Evolutionary conservation across 441 rosid genomes (phyloP).

Genomic region (Gossypium trilobum): DNA sequence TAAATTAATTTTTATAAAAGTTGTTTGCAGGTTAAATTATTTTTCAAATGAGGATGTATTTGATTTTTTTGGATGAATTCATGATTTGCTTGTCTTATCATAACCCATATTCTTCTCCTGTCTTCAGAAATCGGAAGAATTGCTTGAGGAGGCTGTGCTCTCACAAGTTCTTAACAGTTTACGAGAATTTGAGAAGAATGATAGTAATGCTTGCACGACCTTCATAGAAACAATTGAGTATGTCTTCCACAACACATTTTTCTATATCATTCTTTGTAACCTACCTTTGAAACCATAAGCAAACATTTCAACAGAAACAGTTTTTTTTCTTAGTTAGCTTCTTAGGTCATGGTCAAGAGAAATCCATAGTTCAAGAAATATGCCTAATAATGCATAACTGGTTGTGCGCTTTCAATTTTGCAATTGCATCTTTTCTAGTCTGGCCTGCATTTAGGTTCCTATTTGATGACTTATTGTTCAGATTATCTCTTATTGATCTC

Average conservation of each 20-base stretch:
- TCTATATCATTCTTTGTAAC: neutral
- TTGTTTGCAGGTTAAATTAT: conserved; percentile 16
- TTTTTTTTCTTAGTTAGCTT: conserved; percentile 2
- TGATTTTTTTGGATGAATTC: neutral
- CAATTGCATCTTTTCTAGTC: neutral
- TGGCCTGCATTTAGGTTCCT: neutral
- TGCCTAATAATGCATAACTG: neutral
- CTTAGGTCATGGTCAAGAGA: conserved; percentile 1
- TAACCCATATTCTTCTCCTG: conserved; percentile 20
- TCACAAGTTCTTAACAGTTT: conserved; percentile 69
- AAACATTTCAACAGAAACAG: neutral
- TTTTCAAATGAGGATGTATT: neutral
- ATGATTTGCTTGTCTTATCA: neutral
- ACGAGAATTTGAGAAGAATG: conserved; percentile 29
- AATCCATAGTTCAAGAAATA: neutral
- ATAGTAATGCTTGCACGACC: conserved; percentile 42
- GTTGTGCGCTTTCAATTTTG: neutral
- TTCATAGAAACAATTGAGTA: conserved; percentile 82
- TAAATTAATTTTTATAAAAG: conserved; percentile 1
- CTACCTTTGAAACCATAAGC: conserved; percentile 12
- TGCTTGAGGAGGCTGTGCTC: conserved; percentile 82
- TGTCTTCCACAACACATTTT: conserved; percentile 24
- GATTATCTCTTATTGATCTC: neutral
- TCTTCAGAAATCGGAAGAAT: conserved; percentile 85
- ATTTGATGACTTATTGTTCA: neutral